Conservation (phyloP, 2,329 filamentous ascomycete species). For the Periconia macrospinosa region DNA sequence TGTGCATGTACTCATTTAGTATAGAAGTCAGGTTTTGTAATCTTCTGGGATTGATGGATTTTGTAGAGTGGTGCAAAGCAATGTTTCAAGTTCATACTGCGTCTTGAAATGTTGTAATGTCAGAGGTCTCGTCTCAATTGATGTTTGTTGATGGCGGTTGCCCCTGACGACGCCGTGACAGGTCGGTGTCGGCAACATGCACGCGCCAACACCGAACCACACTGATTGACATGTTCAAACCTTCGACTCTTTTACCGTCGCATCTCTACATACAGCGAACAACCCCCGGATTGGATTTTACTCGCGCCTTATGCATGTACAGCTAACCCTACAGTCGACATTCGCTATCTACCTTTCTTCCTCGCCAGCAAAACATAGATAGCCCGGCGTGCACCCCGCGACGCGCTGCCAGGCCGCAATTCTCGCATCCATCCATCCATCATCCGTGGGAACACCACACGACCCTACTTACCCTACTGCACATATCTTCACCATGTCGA, state of each 20-base stretch:
- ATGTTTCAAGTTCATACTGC: too few relatives aligned
- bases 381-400: slow-evolving; percentile 18
- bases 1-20: too few relatives aligned
- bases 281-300: slow-evolving; percentile 20
- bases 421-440: background rate
- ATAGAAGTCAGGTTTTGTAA: too few relatives aligned
- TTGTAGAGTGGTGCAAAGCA: too few relatives aligned
- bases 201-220: slow-evolving; percentile 17
- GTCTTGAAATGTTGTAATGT: too few relatives aligned
- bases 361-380: slow-evolving; percentile 15
- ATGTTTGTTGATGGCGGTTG: slow-evolving; percentile 15
- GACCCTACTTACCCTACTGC: too few relatives aligned
- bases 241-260: slow-evolving; percentile 19
- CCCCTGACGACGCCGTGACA: slow-evolving; percentile 24
- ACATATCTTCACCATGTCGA: slow-evolving; percentile 32
- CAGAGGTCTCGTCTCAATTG: too few relatives aligned
- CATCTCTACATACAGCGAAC: slow-evolving; percentile 42
- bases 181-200: slow-evolving; percentile 25
- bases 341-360: slow-evolving; percentile 37
- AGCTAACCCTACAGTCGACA: slow-evolving; percentile 41
- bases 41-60: too few relatives aligned
- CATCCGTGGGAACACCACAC: too few relatives aligned
- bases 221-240: slow-evolving; percentile 12
- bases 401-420: slow-evolving; percentile 7
- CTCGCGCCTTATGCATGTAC: slow-evolving; percentile 43